These are phyloP conservation scores for Wakefieldia striispora DNA, from an alignment of 768 basidiomycete species.

Conservation along the genomic window DNA sequence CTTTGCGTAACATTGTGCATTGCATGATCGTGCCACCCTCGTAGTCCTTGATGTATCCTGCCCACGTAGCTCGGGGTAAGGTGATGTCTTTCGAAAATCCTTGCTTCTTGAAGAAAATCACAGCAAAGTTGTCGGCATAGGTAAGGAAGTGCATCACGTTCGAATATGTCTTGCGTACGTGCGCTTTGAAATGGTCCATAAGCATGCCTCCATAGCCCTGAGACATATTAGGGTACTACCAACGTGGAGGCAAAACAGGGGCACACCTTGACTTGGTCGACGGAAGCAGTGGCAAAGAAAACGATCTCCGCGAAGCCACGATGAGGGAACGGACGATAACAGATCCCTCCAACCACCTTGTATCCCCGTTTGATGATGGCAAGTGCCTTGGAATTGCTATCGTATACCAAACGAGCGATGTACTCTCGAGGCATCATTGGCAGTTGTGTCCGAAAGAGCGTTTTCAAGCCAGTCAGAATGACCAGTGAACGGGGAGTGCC, in stretches of 20 bases:
- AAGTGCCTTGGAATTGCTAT: constrained; percentile 86
- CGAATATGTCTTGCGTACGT: constrained; percentile 80
- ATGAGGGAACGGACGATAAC: constrained; percentile 93
- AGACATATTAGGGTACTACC: not conserved
- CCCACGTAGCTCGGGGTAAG: constrained; percentile 89
- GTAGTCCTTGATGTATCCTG: constrained; percentile 99
- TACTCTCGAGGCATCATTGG: constrained; percentile 99
- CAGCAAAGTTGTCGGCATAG: constrained; percentile 98
- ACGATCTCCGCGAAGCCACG: constrained; percentile 97
- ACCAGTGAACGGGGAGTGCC: constrained; percentile 70
- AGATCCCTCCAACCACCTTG: constrained; percentile 97
- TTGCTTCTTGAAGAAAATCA: constrained; percentile 99
- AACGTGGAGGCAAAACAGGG: not conserved
- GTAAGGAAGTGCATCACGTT: constrained; percentile 94
- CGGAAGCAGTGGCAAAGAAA: constrained; percentile 95
- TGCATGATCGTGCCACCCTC: constrained; percentile 99
- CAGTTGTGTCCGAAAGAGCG: constrained; percentile 93
- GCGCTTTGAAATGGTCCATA: constrained; percentile 97
- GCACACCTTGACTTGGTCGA: constrained; percentile 93
- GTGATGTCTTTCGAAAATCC: constrained; percentile 98
- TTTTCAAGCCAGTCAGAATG: constrained; percentile 92
- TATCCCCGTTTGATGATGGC: constrained; percentile 94
- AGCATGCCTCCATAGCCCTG: constrained; percentile 98
- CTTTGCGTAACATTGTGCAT: constrained; percentile 90
- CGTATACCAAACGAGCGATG: constrained; percentile 93